A percentile compares a stretch with the other conserved stretches of the same genome.
phyloP scores from a whole-genome alignment of 768 basidiomycete species.

The Pholiota molesta region DNA sequence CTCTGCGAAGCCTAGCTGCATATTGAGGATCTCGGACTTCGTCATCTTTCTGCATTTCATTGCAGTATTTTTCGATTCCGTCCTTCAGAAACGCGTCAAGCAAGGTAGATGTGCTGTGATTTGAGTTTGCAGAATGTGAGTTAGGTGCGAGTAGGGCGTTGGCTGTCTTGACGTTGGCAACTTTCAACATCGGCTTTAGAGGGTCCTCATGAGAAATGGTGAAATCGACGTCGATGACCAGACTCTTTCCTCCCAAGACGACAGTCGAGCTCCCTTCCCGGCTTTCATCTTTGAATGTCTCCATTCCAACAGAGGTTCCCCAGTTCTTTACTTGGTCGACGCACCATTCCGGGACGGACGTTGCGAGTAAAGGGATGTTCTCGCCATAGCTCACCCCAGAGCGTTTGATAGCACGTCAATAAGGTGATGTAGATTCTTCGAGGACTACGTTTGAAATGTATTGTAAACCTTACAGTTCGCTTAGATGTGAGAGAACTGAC shows the following conservation, averaged over 20 bases:
- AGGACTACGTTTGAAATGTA: constrained; percentile 43
- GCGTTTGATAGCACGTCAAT: constrained; percentile 50
- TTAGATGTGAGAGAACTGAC: constrained; percentile 38
- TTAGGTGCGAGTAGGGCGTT: constrained; percentile 60
- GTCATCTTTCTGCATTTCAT: constrained; percentile 60
- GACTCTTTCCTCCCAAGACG: constrained; percentile 76
- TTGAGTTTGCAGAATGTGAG: constrained; percentile 22
- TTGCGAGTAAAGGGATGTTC: constrained; percentile 57
- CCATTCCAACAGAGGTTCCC: constrained; percentile 71
- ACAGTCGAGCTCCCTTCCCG: constrained; percentile 52
- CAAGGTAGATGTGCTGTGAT: constrained; percentile 52
- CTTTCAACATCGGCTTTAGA: constrained; percentile 39
- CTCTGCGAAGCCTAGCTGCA: constrained; percentile 50
- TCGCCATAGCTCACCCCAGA: constrained; percentile 58
- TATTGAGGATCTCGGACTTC: constrained; percentile 52
- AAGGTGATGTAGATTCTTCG: constrained; percentile 54
- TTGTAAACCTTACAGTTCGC: constrained; percentile 10
- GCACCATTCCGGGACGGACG: constrained; percentile 56
- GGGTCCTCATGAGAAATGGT: constrained; percentile 43
- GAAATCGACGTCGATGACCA: constrained; percentile 79
- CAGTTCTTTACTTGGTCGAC: constrained; percentile 60
- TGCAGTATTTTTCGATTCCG: constrained; percentile 58
- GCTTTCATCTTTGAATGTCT: constrained; percentile 67
- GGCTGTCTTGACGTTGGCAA: constrained; percentile 69
- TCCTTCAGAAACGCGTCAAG: constrained; percentile 66